Evolutionary conservation across 306 rosid genomes (phyloP).

Genomic region (Urtica urens): DNA sequence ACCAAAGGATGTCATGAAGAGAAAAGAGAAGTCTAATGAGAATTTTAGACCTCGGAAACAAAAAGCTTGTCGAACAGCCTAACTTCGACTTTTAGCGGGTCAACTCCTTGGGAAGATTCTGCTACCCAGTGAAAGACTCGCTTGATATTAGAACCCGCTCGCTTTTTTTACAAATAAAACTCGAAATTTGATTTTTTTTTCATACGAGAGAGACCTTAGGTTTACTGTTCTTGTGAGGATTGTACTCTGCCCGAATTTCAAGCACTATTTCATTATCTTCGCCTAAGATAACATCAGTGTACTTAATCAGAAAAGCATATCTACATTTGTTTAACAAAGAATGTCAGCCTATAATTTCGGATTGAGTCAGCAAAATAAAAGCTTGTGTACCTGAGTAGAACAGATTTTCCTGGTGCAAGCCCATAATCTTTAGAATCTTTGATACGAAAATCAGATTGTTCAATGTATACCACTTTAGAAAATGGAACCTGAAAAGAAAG

Average conservation of each 20-base stretch:
- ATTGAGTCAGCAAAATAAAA: slow-evolving; percentile 8
- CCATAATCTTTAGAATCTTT: slow-evolving; percentile 93
- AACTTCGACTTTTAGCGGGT: slow-evolving; percentile 76
- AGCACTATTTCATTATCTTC: slow-evolving; percentile 75
- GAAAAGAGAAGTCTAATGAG: neutral
- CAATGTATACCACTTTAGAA: slow-evolving; percentile 74
- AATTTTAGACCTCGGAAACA: slow-evolving; percentile 64
- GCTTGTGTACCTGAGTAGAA: slow-evolving; percentile 55
- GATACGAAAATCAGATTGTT: slow-evolving; percentile 77
- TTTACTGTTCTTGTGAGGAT: slow-evolving; percentile 80
- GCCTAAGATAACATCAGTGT: slow-evolving; percentile 72
- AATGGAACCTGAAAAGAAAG: slow-evolving; percentile 58
- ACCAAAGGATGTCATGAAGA: too few species aligned
- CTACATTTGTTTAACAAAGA: slow-evolving; percentile 27
- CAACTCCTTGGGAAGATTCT: slow-evolving; percentile 70
- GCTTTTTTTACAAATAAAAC: too few species aligned
- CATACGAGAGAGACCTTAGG: slow-evolving; percentile 98
- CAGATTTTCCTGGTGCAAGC: slow-evolving; percentile 97
- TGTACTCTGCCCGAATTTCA: slow-evolving; percentile 84
- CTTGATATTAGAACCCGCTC: too few species aligned
- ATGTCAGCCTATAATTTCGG: slow-evolving; percentile 9
- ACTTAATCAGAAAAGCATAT: slow-evolving; percentile 89
- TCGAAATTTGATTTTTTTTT: too few species aligned
- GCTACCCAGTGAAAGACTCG: slow-evolving; percentile 96
- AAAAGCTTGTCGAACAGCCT: slow-evolving; percentile 81